Evolutionary conservation across 441 rosid genomes (phyloP).

Genomic region (Breynia disticha): DNA sequence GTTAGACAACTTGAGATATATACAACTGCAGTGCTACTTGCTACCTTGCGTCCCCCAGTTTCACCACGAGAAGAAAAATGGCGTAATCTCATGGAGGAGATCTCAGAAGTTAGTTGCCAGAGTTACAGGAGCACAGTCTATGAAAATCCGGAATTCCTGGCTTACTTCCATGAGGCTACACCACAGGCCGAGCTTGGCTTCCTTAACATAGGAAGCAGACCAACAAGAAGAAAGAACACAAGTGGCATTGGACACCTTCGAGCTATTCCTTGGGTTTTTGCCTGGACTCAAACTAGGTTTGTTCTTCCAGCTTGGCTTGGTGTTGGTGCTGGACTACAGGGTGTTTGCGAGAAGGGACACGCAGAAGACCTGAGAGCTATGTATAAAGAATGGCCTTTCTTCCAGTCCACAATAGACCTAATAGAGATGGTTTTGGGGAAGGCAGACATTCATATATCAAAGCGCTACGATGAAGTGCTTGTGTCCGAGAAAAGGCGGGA

Average conservation of each 20-base stretch:
- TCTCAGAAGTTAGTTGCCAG: constrained; percentile 73
- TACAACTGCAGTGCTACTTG: constrained; percentile 90
- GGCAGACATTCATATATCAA: constrained; percentile 82
- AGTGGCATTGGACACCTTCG: constrained; percentile 84
- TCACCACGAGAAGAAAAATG: constrained; percentile 87
- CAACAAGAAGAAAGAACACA: constrained; percentile 76
- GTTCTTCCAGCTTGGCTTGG: constrained; percentile 99
- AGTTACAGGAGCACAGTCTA: constrained; percentile 71
- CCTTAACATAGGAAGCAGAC: constrained; percentile 91
- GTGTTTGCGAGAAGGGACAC: constrained; percentile 74
- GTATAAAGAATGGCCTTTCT: constrained; percentile 94
- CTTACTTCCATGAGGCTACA: constrained; percentile 91
- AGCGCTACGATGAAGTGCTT: constrained; percentile 83
- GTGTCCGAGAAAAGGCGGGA: constrained; percentile 59
- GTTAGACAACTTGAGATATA: constrained; percentile 89
- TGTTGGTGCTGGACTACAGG: constrained; percentile 77
- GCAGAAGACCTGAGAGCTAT: constrained; percentile 66
- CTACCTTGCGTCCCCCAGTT: constrained; percentile 71
- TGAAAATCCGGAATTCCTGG: constrained; percentile 76
- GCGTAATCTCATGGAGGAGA: constrained; percentile 91
- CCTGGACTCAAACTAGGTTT: constrained; percentile 93
- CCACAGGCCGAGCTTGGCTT: constrained; percentile 95
- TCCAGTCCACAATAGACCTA: constrained; percentile 84
- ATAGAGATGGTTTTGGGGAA: constrained; percentile 90
- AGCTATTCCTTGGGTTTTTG: constrained; percentile 92